A percentile compares a stretch with the other conserved stretches of the same genome.
Evolutionary conservation across 169 alveolate genomes (phyloP).

Genomic region (Perkinsus marinus): DNA sequence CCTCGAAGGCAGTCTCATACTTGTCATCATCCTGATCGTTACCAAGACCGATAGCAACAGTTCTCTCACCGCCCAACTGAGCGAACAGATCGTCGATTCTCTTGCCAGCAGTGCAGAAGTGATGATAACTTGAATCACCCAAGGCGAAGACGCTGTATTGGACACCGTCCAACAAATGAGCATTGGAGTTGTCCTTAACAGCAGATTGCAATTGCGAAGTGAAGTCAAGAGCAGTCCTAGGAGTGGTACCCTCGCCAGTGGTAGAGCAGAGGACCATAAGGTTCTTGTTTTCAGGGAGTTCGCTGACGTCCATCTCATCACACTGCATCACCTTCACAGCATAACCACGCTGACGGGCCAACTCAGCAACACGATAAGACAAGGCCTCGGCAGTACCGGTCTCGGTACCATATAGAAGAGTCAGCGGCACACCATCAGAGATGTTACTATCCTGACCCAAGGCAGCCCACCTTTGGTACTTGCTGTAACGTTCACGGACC

Average conservation of each 20-base stretch:
- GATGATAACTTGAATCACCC: conserved; percentile 36
- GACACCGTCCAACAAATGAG: too few relatives aligned
- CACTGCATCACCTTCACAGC: background rate
- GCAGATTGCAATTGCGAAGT: too few relatives aligned
- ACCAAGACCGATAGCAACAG: conserved; percentile 25
- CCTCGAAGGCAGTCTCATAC: conserved; percentile 29
- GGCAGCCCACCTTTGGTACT: too few relatives aligned
- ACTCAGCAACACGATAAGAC: background rate
- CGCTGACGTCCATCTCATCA: background rate
- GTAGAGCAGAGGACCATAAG: background rate
- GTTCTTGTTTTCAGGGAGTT: background rate
- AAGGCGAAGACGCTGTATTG: conserved; percentile 21
- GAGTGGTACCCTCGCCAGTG: background rate
- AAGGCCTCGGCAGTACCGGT: conserved; percentile 34
- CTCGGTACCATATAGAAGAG: conserved; percentile 24
- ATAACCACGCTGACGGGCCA: background rate
- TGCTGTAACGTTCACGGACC: too few relatives aligned
- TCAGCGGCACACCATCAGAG: too few relatives aligned
- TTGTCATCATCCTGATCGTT: conserved; percentile 32
- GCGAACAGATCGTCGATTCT: conserved; percentile 28
- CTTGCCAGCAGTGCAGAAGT: conserved; percentile 37
- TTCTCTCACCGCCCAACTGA: conserved; percentile 33
- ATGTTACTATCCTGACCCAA: too few relatives aligned
- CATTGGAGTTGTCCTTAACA: too few relatives aligned
- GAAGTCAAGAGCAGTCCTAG: too few relatives aligned